Base-by-base conservation (phyloP, 495 filamentous ascomycete genomes). In the Aspergillus steynii region DNA sequence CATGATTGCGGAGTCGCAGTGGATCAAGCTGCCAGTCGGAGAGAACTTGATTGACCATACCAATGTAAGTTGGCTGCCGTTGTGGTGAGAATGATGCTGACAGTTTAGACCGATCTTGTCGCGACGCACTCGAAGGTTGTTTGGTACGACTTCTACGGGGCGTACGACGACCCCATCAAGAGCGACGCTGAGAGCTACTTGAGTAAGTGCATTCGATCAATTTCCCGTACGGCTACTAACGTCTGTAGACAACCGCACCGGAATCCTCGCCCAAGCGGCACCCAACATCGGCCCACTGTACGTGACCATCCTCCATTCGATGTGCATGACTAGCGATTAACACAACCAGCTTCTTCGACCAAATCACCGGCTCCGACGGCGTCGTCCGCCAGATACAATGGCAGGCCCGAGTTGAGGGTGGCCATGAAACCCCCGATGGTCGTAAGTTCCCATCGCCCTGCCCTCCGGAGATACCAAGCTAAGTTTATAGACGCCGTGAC, bases 281-380 rank as follows among this genome's bases (percentile, higher is more conserved):
- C 63, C 63, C 4, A 65, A 65, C 42, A 58, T 65, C 34, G 53
- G 57, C 14, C 63, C 63, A 10, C 51, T 62, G 62, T 64, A 61
- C 2, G 58, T 51, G 1, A 9, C 29, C 20, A 31, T 55, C n/a
- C 28, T 6, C 34, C 14, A 48, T n/a, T 25, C 6, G 12, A 28
- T 29, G 50, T 48, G 14, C 1, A 25, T 49, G 6, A 53, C 34
- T 5, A 20, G 20, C 20, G 20, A 29, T 48, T 20, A 61, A 14
- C 3, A 25, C 14, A 20, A 15, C 15, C 47, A 64, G 62, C 42
- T 62, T 65, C 59, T 65, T 65, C 63, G 63, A 65, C 60, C 55
- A 62, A 49, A 50, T 65, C 47, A 57, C 32, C 48, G 56, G 56
- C 32, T 20, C 56, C 3, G 63, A 65, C 42, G 48, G 48, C 48